Base-by-base conservation (phyloP, 169 alveolate genomes). In the Neospora caninum region DNA sequence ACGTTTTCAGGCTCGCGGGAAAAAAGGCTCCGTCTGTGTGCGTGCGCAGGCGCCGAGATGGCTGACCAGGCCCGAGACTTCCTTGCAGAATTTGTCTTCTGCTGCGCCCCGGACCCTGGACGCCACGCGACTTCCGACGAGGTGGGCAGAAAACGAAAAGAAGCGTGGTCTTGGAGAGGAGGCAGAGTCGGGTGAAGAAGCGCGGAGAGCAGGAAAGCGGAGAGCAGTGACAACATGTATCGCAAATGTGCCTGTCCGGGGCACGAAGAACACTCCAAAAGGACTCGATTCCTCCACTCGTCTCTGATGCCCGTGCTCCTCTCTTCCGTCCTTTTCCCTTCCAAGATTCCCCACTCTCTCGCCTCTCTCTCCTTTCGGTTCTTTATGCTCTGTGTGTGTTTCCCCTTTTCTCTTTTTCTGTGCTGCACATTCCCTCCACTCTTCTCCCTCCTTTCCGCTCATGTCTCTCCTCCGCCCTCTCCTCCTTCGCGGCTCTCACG, bases 11-110 rank as follows among this genome's bases (percentile, higher is more conserved):
- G 64, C 64, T 53, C 64, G 64, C 7, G 64, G 64, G 64, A 10
- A 18, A 18, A 53, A 53, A 18, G 64, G 27, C 27, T 53, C 64
- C 64, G 64, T 64, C n/a, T 22, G 73, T 27, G 16, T 27, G 16
- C 20, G 16, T 64, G 31, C 25, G 58, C 89, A 82, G 89, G 89
- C 39, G 27, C 89, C n/a, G 89, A 82, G 89, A 82, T 82, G 34
- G 54, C 89, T 2, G 25, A 13, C n/a, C 89, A 82, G 38, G 69
- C 39, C 41, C 0, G 34, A 39, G 67, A 42, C 67, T 82, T 41
- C 64, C 64, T 82, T 13, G 89, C 64, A 27, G 89, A 82, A 39
- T 82, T 41, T 67, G 54, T 38, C 13, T 82, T 82, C 89, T 82
- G 89, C 89, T 82, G 89, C 67, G 39, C 89, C 34, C 89, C 89